A percentile compares a stretch with the other conserved stretches of the same genome.
phyloP scores from a whole-genome alignment of 257 asterid genomes.

The Fraxinus americana region DNA sequence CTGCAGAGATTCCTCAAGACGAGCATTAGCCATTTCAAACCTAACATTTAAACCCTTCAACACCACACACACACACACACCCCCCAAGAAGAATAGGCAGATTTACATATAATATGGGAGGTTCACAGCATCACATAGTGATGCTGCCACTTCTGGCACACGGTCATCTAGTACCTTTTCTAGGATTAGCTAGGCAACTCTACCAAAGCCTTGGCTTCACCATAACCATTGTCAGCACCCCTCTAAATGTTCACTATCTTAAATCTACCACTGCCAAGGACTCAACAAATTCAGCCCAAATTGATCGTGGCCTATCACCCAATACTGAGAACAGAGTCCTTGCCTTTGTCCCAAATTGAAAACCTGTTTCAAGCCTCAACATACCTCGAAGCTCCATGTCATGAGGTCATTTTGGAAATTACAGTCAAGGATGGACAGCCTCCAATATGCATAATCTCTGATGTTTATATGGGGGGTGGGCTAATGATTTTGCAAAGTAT shows the following conservation, averaged over 20 bases:
- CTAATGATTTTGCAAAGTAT: constrained; percentile 58
- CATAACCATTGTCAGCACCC: constrained; percentile 64
- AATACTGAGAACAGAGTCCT: constrained; percentile 64
- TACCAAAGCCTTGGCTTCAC: constrained; percentile 34
- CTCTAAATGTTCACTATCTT: constrained; percentile 59
- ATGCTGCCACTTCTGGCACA: constrained; percentile 69
- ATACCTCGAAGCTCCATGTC: constrained; percentile 45
- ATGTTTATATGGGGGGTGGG: constrained; percentile 76
- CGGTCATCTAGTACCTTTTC: constrained; percentile 69
- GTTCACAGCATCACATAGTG: constrained; percentile 40
- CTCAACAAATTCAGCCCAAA: constrained; percentile 22
- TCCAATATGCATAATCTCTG: constrained; percentile 81
- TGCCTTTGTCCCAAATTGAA: constrained; percentile 47
- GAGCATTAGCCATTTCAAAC: neutral
- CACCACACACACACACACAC: neutral
- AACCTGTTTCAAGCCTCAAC: constrained; percentile 48
- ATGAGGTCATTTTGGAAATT: constrained; percentile 32
- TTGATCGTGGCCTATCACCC: constrained; percentile 71
- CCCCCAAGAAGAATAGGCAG: neutral
- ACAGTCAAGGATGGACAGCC: constrained; percentile 43
- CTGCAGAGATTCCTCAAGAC: neutral
- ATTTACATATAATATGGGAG: neutral
- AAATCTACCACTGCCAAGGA: too few relatives aligned
- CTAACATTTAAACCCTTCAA: neutral
- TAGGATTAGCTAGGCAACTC: constrained; percentile 53